Evolutionary conservation across 2,329 filamentous ascomycete genomes (phyloP), one percentile per base, ranked within the genome.

Genomic region (Fusarium sp.): DNA sequence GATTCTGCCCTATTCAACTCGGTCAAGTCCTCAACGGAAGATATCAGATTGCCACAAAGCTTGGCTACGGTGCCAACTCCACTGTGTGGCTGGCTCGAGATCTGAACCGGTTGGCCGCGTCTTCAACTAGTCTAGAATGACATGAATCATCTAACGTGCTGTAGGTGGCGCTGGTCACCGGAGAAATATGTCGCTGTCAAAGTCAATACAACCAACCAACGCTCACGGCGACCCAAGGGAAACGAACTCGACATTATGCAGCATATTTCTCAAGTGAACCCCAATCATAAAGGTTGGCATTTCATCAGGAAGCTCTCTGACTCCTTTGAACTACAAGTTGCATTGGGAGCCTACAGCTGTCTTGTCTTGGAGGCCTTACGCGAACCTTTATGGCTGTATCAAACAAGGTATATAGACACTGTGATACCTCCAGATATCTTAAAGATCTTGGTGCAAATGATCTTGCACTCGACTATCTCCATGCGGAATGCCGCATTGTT

Each of bases 341-440:
- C n/a, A 15, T 44, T 24, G 5, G 65, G 59, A 35, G 36, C 10
- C 20, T 74, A 76, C 24, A 15, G 36, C 13, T 75, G 76, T 30
- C 65, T 78, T 4, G 70, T 78, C 7, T 47, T 75, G 4, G 66
- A 76, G 18, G 53, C 73, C 13, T 61, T 78, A 15, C 72, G 74
- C 10, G 75, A 78, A 30, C 75, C 75, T 39, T 54, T 77, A 10
- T 77, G 74, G 75, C 66, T 78, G 5, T 77, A 78, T 35, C 59
- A 65, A 16, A 58, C 26, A 31, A 74, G 76, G 44, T 78, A 64
- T 45, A 33, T 71, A 7, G 74, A 36, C 16, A 47, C 53, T 11
- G 67, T 77, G 2, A 75, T 77, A 39, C 74, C 74, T 8, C 47
- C 66, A 7, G 68, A 70, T 50, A 48, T 74, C 10, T 48, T 75